Evolutionary conservation across 2,329 filamentous ascomycete species (phyloP).

Genomic region (Colletotrichum echinochloae): DNA sequence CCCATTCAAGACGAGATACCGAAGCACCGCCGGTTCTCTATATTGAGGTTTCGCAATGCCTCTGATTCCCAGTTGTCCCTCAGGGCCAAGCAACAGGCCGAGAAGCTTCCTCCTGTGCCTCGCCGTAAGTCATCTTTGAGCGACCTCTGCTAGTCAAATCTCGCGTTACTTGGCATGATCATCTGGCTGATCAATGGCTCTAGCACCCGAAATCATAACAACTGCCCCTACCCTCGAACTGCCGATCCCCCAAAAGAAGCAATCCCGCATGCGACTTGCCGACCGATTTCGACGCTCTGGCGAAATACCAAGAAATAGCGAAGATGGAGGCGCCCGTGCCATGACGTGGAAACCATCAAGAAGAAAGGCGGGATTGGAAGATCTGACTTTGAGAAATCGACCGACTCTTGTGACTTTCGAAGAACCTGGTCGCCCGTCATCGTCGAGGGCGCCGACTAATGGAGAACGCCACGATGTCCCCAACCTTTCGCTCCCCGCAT

Average conservation of each 20-base stretch:
- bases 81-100: constrained; percentile 76
- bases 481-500: constrained; percentile 23
- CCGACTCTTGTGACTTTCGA: constrained; percentile 61
- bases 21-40: constrained; percentile 72
- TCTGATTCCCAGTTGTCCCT: constrained; percentile 90
- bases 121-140: constrained; percentile 61
- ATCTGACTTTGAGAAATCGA: constrained; percentile 46
- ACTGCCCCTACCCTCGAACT: constrained; percentile 85
- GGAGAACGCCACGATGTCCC: constrained; percentile 29
- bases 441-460: constrained; percentile 47
- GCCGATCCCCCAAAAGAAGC: constrained; percentile 64
- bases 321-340: constrained; percentile 38
- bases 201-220: constrained; percentile 84
- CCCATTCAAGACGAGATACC: constrained; percentile 66
- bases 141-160: background rate
- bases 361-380: constrained; percentile 49
- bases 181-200: constrained; percentile 30
- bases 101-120: constrained; percentile 68
- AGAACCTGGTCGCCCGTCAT: constrained; percentile 65
- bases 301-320: constrained; percentile 55
- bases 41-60: constrained; percentile 89
- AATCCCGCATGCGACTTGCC: constrained; percentile 66
- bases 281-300: constrained; percentile 65
- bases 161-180: background rate
- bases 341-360: constrained; percentile 52